phyloP scores from a whole-genome alignment of 208 protist genomes.

The Trypanosoma cruzi region DNA sequence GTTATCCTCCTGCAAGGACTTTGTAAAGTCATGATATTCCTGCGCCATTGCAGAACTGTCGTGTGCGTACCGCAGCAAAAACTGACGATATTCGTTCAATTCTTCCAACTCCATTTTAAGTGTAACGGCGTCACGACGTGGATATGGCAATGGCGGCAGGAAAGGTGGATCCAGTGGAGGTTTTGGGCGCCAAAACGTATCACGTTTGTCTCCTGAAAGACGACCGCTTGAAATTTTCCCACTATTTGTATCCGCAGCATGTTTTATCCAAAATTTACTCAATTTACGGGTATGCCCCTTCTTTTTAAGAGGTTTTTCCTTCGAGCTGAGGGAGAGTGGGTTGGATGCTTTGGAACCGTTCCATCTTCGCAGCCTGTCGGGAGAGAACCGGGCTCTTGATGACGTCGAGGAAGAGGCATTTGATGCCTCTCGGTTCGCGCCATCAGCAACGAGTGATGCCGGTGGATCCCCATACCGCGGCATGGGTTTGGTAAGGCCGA shows the following conservation, averaged over 20 bases:
- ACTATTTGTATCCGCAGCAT: not conserved
- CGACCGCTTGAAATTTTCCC: not conserved
- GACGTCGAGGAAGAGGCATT: not conserved
- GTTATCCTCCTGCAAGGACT: not conserved
- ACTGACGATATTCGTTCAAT: constrained; percentile 25
- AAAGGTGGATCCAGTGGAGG: constrained; percentile 20
- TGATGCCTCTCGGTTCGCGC: not conserved
- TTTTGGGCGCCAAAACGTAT: not conserved
- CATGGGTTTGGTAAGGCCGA: constrained; percentile 16
- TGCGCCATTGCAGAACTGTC: constrained; percentile 19
- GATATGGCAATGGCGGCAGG: constrained; percentile 25
- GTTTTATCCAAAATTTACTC: not conserved
- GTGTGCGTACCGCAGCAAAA: constrained; percentile 22
- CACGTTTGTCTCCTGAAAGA: not conserved
- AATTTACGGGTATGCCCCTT: not conserved
- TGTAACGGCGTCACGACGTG: constrained; percentile 8
- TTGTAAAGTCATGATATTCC: constrained; percentile 18
- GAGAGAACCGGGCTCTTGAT: not conserved
- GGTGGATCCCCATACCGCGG: constrained; percentile 8
- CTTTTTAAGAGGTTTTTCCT: not conserved
- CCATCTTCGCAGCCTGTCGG: not conserved
- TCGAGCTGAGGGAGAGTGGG: not conserved
- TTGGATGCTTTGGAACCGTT: not conserved
- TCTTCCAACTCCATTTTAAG: constrained; percentile 25
- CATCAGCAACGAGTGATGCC: not conserved